Base-by-base conservation (phyloP, 805 yeast species). In the Myxozyma geophila region DNA sequence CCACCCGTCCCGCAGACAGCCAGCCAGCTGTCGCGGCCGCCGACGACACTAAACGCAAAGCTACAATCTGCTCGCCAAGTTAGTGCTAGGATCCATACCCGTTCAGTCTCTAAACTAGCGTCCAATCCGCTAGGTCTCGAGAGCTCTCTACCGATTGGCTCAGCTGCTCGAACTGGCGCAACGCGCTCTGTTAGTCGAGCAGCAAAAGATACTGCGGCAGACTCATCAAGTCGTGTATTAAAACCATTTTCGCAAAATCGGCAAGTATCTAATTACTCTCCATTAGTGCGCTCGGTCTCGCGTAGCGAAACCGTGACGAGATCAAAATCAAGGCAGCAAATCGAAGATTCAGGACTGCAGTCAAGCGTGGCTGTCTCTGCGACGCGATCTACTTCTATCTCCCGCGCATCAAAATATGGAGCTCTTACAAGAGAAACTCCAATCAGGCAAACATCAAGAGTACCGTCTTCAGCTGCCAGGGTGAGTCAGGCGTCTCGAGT, bases 41-140 rank as follows among this genome's bases (percentile, higher is more conserved):
- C 63, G 12, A 60, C 63, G 15, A 54, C 59, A n/a, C 41, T 60
- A 9, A 60, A 54, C 19, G 55, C 59, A 9, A 54, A 49, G 46
- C 47, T 60, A 12, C 56, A 54, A 36, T 44, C 51, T n/a, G 59
- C 58, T 12, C 33, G 63, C 15, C 51, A n/a, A 12, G 17, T 21
- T 36, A 46, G 47, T 21, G 28, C 55, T 9, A 9, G 52, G 23
- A 59, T 41, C n/a, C 59, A 55, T 17, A 49, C 56, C 19, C 48
- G 63, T 8, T 60, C 63, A 13, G 44, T 41, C 1, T 60, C 63
- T 7, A 5, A 9, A 21, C 12, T 35, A 13, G 54, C 53, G 7
- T 17, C 48, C n/a, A 8, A 50, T 7, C 10, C 39, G 1, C 28
- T 51, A 9, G n/a, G 52, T 7, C 52, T 54, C 5, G 63, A 60